Evolutionary conservation across 2,329 filamentous ascomycete genomes (phyloP).

Genomic region (Thelonectria rubi): DNA sequence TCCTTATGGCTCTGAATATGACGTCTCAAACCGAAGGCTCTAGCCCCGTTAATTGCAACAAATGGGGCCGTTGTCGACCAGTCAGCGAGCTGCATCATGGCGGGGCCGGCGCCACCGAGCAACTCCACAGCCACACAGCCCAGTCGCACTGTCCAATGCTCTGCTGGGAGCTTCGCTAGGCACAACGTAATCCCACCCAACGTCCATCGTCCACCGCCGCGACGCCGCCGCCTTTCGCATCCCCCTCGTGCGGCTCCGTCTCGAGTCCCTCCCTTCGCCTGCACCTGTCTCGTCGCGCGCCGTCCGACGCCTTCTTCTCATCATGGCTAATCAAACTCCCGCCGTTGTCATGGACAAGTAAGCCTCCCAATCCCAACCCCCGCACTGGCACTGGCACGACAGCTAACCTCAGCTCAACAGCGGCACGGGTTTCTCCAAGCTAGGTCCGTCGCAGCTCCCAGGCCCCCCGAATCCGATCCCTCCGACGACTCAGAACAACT

Average conservation of each 20-base stretch:
- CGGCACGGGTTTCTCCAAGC: conserved; percentile 99
- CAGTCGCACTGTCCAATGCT: conserved; percentile 32
- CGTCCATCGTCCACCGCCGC: conserved; percentile 36
- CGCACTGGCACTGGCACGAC: conserved; percentile 36
- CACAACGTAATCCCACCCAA: conserved; percentile 43
- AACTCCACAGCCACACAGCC: conserved; percentile 36
- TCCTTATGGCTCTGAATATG: background rate
- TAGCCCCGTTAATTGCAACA: conserved; percentile 27
- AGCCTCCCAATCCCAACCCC: conserved; percentile 57
- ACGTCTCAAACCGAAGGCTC: conserved; percentile 10
- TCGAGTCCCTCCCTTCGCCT: conserved; percentile 21
- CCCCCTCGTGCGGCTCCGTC: conserved; percentile 28
- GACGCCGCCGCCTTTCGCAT: conserved; percentile 36
- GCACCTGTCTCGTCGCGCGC: conserved; percentile 30
- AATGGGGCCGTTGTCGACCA: conserved; percentile 13
- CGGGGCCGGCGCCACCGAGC: conserved; percentile 32
- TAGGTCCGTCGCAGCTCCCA: conserved; percentile 70
- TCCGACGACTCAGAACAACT: conserved; percentile 17
- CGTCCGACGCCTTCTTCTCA: conserved; percentile 38
- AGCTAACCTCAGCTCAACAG: conserved; percentile 62
- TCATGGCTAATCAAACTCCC: conserved; percentile 97
- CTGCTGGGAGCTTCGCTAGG: conserved; percentile 41
- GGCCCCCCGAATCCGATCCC: conserved; percentile 21
- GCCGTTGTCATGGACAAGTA: conserved; percentile 99
- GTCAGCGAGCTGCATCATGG: conserved; percentile 27